Percentiles rank a stretch among this genome's conserved stretches.
Evolutionary conservation across 306 rosid species (phyloP).

Genomic region (Casuarina glauca): DNA sequence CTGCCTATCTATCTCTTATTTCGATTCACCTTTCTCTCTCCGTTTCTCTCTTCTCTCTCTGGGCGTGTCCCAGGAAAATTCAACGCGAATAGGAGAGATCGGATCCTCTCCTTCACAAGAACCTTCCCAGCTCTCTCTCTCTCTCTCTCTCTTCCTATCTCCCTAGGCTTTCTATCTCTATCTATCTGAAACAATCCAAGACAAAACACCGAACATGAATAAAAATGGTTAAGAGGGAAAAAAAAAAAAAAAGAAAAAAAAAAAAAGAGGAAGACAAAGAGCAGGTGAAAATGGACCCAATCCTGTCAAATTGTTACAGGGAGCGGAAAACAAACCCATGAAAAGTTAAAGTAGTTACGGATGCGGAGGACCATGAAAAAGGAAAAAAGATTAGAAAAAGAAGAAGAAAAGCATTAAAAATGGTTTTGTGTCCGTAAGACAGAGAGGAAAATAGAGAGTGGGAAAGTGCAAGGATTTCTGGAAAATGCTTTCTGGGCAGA

Average conservation of each 20-base stretch:
- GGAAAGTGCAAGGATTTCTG: constrained; percentile 70
- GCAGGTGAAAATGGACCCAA: constrained; percentile 28
- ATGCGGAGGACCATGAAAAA: not conserved
- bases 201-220: not conserved
- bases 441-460: constrained; percentile 29
- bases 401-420: not conserved
- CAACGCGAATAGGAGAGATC: constrained; percentile 71
- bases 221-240: not conserved
- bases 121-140: constrained; percentile 21
- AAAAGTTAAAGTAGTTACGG: constrained; percentile 10
- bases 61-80: constrained; percentile 41
- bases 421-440: constrained; percentile 1
- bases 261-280: constrained; percentile 4
- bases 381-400: not conserved
- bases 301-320: constrained; percentile 11
- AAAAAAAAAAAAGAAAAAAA: not conserved
- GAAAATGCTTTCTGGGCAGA: constrained; percentile 53
- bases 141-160: constrained; percentile 15
- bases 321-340: constrained; percentile 6
- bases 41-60: constrained; percentile 7
- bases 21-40: not conserved
- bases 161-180: constrained; percentile 17
- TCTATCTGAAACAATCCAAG: constrained; percentile 11
- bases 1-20: constrained; percentile 10
- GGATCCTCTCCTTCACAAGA: constrained; percentile 55